These are phyloP conservation scores for Aspergillus mulundensis DNA, from an alignment of 495 filamentous ascomycete species.

Conservation along the genomic window DNA sequence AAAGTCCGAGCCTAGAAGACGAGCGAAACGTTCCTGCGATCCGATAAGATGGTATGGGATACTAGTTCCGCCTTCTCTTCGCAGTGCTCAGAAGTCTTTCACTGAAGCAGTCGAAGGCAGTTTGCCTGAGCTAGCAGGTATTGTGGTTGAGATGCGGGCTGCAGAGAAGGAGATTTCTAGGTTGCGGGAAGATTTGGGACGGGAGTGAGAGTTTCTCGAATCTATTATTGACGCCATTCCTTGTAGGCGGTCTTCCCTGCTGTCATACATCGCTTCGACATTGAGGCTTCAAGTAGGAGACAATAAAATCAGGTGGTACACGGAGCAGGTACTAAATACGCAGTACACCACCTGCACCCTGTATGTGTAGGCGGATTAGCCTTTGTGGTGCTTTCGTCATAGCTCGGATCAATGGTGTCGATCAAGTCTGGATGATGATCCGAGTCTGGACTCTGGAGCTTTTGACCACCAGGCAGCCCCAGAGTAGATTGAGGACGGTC, in stretches of 20 bases:
- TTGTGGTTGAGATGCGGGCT: slow-evolving; percentile 64
- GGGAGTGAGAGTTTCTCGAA: background rate
- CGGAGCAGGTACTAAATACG: background rate
- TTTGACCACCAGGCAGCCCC: no score
- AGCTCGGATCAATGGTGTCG: background rate
- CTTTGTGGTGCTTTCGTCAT: background rate
- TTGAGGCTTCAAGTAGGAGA: background rate
- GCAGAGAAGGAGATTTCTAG: slow-evolving; percentile 65
- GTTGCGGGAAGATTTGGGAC: slow-evolving; percentile 33
- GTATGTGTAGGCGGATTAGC: background rate
- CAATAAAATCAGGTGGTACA: background rate
- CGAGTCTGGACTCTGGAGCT: no score
- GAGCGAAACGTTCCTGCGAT: slow-evolving; percentile 40
- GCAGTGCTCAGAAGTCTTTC: slow-evolving; percentile 54
- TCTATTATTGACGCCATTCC: background rate
- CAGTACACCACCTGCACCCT: background rate
- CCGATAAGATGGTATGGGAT: slow-evolving; percentile 71
- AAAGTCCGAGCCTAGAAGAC: slow-evolving; percentile 14
- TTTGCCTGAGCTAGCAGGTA: slow-evolving; percentile 37
- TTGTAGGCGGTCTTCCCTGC: background rate
- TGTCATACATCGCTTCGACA: background rate
- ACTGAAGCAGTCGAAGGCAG: slow-evolving; percentile 31
- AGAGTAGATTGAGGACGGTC: background rate
- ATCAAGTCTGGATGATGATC: background rate
- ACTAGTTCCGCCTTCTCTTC: slow-evolving; percentile 56